phyloP scores from a whole-genome alignment of 768 basidiomycete genomes.

The Kwoniella sp. region DNA sequence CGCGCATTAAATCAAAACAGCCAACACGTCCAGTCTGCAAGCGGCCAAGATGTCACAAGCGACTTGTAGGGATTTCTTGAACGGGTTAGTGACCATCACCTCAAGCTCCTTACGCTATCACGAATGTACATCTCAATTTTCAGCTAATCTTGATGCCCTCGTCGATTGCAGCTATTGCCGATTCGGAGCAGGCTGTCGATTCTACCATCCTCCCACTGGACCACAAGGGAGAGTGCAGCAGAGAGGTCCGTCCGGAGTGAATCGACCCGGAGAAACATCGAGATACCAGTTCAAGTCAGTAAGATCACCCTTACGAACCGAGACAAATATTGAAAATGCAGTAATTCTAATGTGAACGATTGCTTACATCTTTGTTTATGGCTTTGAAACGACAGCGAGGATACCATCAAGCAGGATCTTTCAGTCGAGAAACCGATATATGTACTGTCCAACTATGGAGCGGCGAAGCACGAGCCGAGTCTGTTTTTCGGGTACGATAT shows the following conservation, averaged over 20 bases:
- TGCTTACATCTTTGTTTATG: too few species aligned
- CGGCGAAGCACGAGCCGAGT: constrained; percentile 72
- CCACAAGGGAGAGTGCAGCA: neutral
- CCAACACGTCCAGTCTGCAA: too few species aligned
- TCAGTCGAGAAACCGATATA: constrained; percentile 73
- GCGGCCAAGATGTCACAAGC: constrained; percentile 6
- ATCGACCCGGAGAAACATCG: neutral
- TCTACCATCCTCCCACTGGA: constrained; percentile 17
- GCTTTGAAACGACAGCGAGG: constrained; percentile 61
- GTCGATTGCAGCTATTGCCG: constrained; percentile 18
- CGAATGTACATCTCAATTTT: neutral
- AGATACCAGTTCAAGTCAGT: constrained; percentile 30
- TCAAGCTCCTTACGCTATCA: too few species aligned
- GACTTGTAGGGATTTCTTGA: constrained; percentile 20
- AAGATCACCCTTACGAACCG: neutral
- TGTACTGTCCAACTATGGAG: constrained; percentile 77
- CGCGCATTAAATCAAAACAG: too few species aligned
- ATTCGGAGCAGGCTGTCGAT: constrained; percentile 21
- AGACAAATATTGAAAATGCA: neutral
- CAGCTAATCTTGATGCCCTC: neutral
- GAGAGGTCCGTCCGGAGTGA: constrained; percentile 8
- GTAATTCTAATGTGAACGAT: too few species aligned
- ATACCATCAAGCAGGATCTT: constrained; percentile 69
- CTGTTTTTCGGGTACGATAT: constrained; percentile 70
- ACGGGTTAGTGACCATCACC: constrained; percentile 12